Evolutionary conservation across 108 stramenopile genomes (phyloP), one percentile per base, ranked within the genome.

Genomic region (Fragilariopsis cylindrus): DNA sequence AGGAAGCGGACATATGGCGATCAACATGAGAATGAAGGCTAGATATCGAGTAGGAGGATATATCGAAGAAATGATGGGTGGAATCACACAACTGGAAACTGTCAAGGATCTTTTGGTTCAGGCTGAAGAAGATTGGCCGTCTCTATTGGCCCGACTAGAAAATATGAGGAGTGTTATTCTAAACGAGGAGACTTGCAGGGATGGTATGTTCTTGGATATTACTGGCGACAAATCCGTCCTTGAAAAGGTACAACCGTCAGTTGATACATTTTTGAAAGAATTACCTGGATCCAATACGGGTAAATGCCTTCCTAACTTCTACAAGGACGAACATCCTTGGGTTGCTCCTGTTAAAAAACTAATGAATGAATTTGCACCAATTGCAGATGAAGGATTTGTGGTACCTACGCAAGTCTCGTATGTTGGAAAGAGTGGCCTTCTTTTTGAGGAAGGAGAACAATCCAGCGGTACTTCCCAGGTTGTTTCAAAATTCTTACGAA

Each of bases 321-420:
- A 93, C 76, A 63, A 83, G 4, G 80, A 81, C 43, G 70, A 83
- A 5, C 92, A 97, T 71, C 92, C 94, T 2, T 94, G 91, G 93
- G 88, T 90, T 42, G 76, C 82, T 4, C 76, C 86, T 48, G 88
- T 91, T 16, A 89, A 90, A 80, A 75, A 85, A 72, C 78, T 88
- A 57, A 96, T 96, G 90, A 76, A 83, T 15, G 78, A 86, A 13
- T 71, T 82, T 13, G 89, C 82, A 42, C 81, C 86, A 4, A 71
- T 86, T 55, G 82, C 75, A 12, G 92, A 97, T 77, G 98, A 97
- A 85, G 97, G 96, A 13, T 97, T 97, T 69, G 86, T 96, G 8
- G 94, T 99, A 6, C 96, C 96, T 2, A 97, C 98, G 3, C 97
- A 97, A 79, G 98, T 98, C 5, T 90, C 88, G 4, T 98, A 96